These are phyloP conservation scores for Rubroshorea leprosula DNA, from an alignment of 345 rosid species.

Conservation along the genomic window DNA sequence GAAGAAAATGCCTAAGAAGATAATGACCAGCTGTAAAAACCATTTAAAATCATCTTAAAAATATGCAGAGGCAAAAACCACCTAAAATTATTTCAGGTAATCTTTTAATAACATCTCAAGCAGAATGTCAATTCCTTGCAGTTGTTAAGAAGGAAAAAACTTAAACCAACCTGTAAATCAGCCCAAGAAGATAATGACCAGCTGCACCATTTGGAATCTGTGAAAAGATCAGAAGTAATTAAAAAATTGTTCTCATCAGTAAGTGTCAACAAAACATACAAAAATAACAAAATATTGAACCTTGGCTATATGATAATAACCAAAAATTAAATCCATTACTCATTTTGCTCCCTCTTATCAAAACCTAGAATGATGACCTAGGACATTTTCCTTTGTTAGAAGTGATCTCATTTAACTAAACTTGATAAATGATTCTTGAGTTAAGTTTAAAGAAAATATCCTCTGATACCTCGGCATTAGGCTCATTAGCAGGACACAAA, in stretches of 20 bases:
- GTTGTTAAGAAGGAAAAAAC: constrained; percentile 8
- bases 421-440: background rate
- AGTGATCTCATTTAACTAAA: too few species aligned
- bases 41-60: too few species aligned
- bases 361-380: background rate
- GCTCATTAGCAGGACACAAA: constrained; percentile 76
- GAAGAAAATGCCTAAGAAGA: constrained; percentile 4
- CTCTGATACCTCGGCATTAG: constrained; percentile 63
- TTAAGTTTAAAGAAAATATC: background rate
- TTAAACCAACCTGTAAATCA: constrained; percentile 69
- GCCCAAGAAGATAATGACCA: constrained; percentile 97
- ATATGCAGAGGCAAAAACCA: too few species aligned
- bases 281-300: too few species aligned
- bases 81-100: too few species aligned
- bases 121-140: too few species aligned
- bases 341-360: background rate
- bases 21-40: background rate
- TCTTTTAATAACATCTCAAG: too few species aligned
- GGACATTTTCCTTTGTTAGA: background rate
- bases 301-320: too few species aligned
- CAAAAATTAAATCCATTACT: background rate
- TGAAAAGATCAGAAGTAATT: constrained; percentile 7
- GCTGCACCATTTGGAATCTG: constrained; percentile 97
- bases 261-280: background rate
- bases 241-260: constrained; percentile 9